These are phyloP conservation scores for Coemansia sp. DNA, from an alignment of 192 early-diverging fungal species.

Conservation along the genomic window DNA sequence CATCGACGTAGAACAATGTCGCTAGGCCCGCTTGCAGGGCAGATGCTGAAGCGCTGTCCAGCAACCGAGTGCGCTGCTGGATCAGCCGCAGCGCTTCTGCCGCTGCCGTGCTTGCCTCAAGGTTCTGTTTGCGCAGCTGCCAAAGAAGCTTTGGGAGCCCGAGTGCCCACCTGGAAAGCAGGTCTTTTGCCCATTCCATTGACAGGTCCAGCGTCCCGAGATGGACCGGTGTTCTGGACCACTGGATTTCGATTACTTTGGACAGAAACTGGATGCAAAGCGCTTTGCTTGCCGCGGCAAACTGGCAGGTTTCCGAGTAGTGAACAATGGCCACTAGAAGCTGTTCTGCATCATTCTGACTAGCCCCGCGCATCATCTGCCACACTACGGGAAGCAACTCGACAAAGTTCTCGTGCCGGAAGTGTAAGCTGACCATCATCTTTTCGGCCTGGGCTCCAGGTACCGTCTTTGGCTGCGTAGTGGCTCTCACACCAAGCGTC, in stretches of 20 bases:
- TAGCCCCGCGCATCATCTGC: constrained; percentile 29
- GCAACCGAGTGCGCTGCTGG: constrained; percentile 43
- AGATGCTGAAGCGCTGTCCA: constrained; percentile 18
- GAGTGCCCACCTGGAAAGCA: constrained; percentile 33
- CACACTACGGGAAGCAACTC: constrained; percentile 40
- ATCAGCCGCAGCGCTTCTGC: constrained; percentile 36
- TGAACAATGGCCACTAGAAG: constrained; percentile 32
- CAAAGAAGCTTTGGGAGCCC: constrained; percentile 52
- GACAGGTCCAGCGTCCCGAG: constrained; percentile 13
- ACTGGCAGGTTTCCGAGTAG: constrained; percentile 24
- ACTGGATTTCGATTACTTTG: constrained; percentile 31
- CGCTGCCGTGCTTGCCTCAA: constrained; percentile 33
- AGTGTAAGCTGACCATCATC: constrained; percentile 4
- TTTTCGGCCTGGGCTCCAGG: constrained; percentile 5
- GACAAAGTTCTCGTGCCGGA: constrained; percentile 35
- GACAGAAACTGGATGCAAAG: constrained; percentile 39
- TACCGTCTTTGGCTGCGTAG: neutral
- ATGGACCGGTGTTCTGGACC: constrained; percentile 16
- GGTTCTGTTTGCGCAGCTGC: constrained; percentile 53
- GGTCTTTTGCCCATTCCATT: constrained; percentile 7
- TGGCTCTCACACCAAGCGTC: constrained; percentile 26
- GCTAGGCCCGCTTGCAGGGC: constrained; percentile 40
- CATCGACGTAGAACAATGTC: constrained; percentile 48
- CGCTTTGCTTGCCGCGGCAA: constrained; percentile 40
- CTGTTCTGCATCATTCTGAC: constrained; percentile 23